Evolutionary conservation across 371 early-diverging fungal genomes (phyloP).

Genomic region (Zychaea mexicana): DNA sequence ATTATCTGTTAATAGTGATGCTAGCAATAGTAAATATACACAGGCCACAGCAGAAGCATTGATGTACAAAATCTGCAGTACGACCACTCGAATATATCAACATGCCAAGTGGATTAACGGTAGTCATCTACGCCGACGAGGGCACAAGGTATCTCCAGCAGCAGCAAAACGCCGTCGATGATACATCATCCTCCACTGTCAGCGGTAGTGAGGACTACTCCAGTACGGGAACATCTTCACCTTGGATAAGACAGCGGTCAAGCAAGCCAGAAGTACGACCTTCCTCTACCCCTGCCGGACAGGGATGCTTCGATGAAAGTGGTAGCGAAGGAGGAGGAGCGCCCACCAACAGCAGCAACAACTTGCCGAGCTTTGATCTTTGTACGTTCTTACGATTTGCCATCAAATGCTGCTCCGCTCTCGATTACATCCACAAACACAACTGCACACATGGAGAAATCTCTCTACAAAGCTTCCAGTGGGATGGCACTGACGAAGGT

Average conservation of each 20-base stretch:
- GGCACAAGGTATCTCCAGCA: conserved; percentile 22
- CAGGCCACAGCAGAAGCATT: background rate
- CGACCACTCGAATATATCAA: conserved; percentile 41
- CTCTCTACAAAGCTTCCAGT: conserved; percentile 38
- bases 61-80: conserved; percentile 17
- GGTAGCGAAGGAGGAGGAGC: no score
- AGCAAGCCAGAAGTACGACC: background rate
- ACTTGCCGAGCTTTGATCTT: conserved; percentile 22
- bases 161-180: background rate
- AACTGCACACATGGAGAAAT: conserved; percentile 44
- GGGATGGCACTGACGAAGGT: conserved; percentile 35
- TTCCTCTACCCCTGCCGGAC: no score
- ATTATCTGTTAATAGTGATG: no score
- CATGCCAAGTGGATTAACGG: conserved; percentile 38
- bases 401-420: conserved; percentile 42
- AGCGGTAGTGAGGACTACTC: background rate
- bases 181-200: background rate
- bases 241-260: background rate
- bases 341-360: no score
- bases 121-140: conserved; percentile 40
- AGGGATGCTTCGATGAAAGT: background rate
- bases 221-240: background rate
- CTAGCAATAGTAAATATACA: background rate
- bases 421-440: conserved; percentile 49
- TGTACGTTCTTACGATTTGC: conserved; percentile 47